Percentiles rank a stretch among this genome's conserved stretches.
Evolutionary conservation across 192 early-diverging fungal species (phyloP).

Genomic region (Backusella luteola): DNA sequence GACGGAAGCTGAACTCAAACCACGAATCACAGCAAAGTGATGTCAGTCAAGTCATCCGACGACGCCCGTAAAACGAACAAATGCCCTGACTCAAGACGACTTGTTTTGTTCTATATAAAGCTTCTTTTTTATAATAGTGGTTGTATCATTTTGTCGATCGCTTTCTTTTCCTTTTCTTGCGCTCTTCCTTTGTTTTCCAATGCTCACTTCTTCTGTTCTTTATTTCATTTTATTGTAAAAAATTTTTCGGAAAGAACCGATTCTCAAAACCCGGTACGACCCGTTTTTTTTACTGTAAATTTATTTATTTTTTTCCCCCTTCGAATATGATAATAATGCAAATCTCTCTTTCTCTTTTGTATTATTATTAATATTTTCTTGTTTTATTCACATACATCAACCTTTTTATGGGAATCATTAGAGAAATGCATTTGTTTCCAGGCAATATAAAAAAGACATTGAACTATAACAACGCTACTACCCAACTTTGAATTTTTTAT

Average conservation of each 20-base stretch:
- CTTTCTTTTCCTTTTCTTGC: neutral
- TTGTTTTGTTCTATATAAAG: neutral
- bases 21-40: neutral
- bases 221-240: neutral
- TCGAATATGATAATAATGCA: neutral
- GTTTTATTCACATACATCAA: no score
- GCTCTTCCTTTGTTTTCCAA: neutral
- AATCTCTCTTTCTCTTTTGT: no score
- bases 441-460: no score
- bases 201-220: neutral
- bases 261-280: conserved; percentile 5
- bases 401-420: no score
- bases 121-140: neutral
- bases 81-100: neutral
- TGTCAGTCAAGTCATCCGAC: neutral
- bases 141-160: neutral
- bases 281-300: neutral
- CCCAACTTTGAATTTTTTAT: no score
- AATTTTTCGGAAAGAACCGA: neutral
- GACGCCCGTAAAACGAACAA: neutral
- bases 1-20: neutral
- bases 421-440: no score
- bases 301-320: neutral
- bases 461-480: no score
- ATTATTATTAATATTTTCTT: no score